A percentile compares a stretch with the other conserved stretches of the same genome.
These are phyloP conservation scores for Domatiomyces catenatus DNA, from an alignment of 2,329 filamentous ascomycete genomes.

Conservation along the genomic window DNA sequence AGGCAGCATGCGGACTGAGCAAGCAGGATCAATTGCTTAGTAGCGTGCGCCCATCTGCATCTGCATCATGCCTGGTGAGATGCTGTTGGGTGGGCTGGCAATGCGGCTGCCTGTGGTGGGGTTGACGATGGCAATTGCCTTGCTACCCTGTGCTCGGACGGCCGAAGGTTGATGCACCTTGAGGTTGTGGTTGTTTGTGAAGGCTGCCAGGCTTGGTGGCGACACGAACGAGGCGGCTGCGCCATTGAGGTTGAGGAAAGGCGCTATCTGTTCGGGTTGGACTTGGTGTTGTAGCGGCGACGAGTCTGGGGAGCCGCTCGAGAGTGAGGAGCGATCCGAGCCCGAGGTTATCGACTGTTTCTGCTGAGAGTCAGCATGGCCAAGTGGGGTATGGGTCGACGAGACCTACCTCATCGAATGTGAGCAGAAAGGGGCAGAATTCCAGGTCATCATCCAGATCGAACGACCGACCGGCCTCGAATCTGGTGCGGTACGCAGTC, in stretches of 20 bases:
- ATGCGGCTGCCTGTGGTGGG: slow-evolving; percentile 77
- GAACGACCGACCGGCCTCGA: slow-evolving; percentile 83
- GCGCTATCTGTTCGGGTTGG: slow-evolving; percentile 55
- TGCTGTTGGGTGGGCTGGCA: slow-evolving; percentile 68
- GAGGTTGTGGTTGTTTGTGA: slow-evolving; percentile 54
- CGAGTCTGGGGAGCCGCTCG: slow-evolving; percentile 81
- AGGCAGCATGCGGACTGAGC: background rate
- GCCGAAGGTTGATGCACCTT: slow-evolving; percentile 87
- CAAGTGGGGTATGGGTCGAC: slow-evolving; percentile 8
- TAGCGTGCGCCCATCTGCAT: slow-evolving; percentile 24
- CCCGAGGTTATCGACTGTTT: slow-evolving; percentile 81
- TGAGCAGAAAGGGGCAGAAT: slow-evolving; percentile 84
- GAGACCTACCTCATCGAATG: slow-evolving; percentile 68
- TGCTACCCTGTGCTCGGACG: slow-evolving; percentile 57
- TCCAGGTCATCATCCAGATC: slow-evolving; percentile 92
- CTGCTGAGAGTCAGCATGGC: slow-evolving; percentile 33
- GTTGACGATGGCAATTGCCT: slow-evolving; percentile 96
- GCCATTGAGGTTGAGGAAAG: slow-evolving; percentile 53
- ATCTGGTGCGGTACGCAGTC: slow-evolving; percentile 66
- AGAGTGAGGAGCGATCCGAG: slow-evolving; percentile 82
- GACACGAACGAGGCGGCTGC: slow-evolving; percentile 40
- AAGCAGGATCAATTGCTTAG: background rate
- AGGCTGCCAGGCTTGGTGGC: slow-evolving; percentile 31
- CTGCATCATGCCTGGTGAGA: slow-evolving; percentile 51
- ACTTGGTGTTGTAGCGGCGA: slow-evolving; percentile 78